Percentiles rank a stretch among this genome's conserved stretches.
phyloP scores from a whole-genome alignment of 1,139 yeast genomes.

The Candida pseudocylindracea region DNA sequence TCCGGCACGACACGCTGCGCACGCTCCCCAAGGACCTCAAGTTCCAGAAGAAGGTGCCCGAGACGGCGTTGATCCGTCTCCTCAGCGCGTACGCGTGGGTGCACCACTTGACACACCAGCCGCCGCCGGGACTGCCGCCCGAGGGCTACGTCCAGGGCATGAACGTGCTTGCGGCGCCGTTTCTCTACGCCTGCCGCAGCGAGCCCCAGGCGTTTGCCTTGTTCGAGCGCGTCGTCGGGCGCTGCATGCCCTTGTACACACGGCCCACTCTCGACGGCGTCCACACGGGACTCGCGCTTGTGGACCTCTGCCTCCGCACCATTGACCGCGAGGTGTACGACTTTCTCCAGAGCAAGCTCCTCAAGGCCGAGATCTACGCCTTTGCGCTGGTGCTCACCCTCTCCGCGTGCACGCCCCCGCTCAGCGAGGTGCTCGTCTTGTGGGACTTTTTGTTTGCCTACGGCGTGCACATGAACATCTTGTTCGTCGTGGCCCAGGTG shows the following conservation, averaged over 20 bases:
- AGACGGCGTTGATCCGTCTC: constrained; percentile 43
- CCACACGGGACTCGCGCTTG: constrained; percentile 48
- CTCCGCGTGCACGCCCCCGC: constrained; percentile 80
- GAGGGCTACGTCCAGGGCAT: constrained; percentile 69
- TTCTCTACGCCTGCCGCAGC: constrained; percentile 51
- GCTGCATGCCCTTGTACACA: constrained; percentile 58
- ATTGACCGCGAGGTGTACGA: constrained; percentile 55
- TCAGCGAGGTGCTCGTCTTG: constrained; percentile 46
- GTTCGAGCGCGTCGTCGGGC: constrained; percentile 31
- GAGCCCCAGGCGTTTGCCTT: constrained; percentile 77
- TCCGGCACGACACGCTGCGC: constrained; percentile 70
- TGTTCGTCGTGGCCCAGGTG: constrained; percentile 71
- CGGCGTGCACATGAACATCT: constrained; percentile 73
- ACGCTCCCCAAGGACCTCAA: constrained; percentile 57
- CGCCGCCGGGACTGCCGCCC: constrained; percentile 4
- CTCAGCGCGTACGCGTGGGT: constrained; percentile 53
- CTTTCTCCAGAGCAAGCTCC: constrained; percentile 35
- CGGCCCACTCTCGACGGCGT: constrained; percentile 68
- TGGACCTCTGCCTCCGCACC: constrained; percentile 47
- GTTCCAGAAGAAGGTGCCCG: constrained; percentile 48
- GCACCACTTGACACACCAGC: constrained; percentile 2
- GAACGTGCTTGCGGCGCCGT: constrained; percentile 75
- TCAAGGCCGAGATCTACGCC: constrained; percentile 72
- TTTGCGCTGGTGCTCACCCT: constrained; percentile 74
- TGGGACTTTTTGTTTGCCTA: constrained; percentile 91